phyloP scores from a whole-genome alignment of 164 flowering plant genomes.

The Berberis vulgaris region DNA sequence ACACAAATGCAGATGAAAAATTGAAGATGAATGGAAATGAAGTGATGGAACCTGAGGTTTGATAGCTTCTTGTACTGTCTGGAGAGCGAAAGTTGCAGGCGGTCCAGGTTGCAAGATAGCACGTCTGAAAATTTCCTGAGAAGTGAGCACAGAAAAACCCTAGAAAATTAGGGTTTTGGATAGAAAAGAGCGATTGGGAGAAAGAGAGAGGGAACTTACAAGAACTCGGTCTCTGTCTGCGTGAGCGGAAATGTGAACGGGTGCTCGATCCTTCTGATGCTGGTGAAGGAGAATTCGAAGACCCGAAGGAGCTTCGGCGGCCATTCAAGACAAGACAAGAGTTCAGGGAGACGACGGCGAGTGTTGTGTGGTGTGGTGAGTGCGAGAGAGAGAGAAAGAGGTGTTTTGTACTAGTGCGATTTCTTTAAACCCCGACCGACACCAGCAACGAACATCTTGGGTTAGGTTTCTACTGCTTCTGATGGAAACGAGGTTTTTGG shows the following conservation, averaged over 20 bases:
- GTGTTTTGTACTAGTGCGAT: no score
- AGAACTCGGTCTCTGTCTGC: slow-evolving; percentile 31
- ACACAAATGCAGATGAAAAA: no score
- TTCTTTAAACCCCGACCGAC: no score
- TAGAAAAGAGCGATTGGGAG: neutral
- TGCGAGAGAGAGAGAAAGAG: no score
- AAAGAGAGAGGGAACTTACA: slow-evolving; percentile 13
- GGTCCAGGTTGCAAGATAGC: slow-evolving; percentile 51
- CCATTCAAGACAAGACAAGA: slow-evolving; percentile 6
- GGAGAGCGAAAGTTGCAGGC: slow-evolving; percentile 72
- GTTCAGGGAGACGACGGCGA: neutral
- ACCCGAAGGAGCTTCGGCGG: slow-evolving; percentile 25
- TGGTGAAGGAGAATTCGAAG: slow-evolving; percentile 32
- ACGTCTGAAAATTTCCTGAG: slow-evolving; percentile 63
- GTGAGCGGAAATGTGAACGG: slow-evolving; percentile 27
- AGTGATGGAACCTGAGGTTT: slow-evolving; percentile 65
- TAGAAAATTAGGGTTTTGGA: neutral
- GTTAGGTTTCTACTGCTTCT: no score
- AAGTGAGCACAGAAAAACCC: neutral
- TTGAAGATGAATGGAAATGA: neutral
- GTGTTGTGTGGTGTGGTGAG: neutral
- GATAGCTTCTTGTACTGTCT: slow-evolving; percentile 81
- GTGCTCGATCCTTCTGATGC: slow-evolving; percentile 24
- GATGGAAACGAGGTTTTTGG: no score
- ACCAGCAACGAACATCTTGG: no score